A percentile compares a stretch with the other conserved stretches of the same genome.
Conservation (phyloP, 23 red algal genomes). For the Gracilaria vermiculophylla region DNA sequence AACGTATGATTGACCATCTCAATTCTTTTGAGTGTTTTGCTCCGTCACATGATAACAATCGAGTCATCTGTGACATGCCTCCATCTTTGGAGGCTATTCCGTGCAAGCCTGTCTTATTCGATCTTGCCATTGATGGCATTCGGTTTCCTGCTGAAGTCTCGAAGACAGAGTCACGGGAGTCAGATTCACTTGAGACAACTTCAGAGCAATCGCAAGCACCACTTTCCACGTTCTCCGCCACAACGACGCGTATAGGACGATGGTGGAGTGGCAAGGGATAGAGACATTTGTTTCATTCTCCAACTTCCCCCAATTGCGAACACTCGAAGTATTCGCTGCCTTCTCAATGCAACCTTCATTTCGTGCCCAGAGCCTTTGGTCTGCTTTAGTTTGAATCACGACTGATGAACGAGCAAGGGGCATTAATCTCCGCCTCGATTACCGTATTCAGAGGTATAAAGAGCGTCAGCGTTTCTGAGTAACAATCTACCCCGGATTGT, state of each 20-base stretch:
- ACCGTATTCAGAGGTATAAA: too few species aligned
- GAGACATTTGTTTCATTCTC: too few species aligned
- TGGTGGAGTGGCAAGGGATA: slow-evolving; percentile 48
- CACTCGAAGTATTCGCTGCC: too few species aligned
- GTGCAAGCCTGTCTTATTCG: slow-evolving; percentile 81
- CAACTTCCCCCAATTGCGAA: too few species aligned
- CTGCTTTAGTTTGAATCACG: too few species aligned
- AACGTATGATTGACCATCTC: slow-evolving; percentile 64
- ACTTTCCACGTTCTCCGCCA: background rate
- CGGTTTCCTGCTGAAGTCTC: slow-evolving; percentile 36
- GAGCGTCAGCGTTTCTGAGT: too few species aligned
- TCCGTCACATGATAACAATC: background rate
- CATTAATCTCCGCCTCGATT: too few species aligned
- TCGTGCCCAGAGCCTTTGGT: too few species aligned
- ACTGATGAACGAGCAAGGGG: too few species aligned
- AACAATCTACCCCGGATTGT: too few species aligned
- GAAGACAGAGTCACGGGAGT: background rate
- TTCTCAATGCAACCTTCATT: too few species aligned
- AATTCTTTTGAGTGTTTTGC: slow-evolving; percentile 51
- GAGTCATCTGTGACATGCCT: slow-evolving; percentile 68
- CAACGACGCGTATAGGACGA: slow-evolving; percentile 32
- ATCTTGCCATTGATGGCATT: slow-evolving; percentile 74
- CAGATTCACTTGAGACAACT: background rate
- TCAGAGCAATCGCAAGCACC: background rate
- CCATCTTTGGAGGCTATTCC: slow-evolving; percentile 68